These are phyloP conservation scores for Diaporthe nobilis DNA, from an alignment of 2,329 filamentous ascomycete species.

Conservation along the genomic window DNA sequence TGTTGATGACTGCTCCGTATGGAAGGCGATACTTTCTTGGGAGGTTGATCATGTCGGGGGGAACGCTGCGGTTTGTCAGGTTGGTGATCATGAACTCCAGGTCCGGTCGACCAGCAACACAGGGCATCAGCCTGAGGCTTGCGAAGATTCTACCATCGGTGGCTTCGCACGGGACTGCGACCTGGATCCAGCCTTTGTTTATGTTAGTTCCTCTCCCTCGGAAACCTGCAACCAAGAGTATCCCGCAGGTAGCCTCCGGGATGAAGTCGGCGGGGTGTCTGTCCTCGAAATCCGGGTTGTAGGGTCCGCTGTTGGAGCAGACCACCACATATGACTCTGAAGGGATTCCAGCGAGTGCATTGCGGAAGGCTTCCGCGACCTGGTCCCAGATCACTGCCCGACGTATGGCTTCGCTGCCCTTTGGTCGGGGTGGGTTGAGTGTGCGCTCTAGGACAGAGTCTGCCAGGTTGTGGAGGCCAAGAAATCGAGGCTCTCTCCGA, in stretches of 20 bases:
- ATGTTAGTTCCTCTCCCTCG: neutral
- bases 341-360: neutral
- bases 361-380: neutral
- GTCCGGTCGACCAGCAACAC: neutral
- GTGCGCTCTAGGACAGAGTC: constrained; percentile 1
- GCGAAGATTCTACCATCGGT: neutral
- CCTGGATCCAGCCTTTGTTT: neutral
- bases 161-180: neutral
- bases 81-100: constrained; percentile 7
- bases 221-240: neutral
- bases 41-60: neutral
- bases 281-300: neutral
- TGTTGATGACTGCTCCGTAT: neutral
- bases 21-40: neutral
- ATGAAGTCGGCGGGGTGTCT: neutral
- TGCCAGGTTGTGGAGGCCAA: neutral
- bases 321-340: constrained; percentile 1
- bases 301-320: constrained; percentile 1
- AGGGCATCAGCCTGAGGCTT: neutral
- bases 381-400: neutral
- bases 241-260: neutral
- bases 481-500: neutral
- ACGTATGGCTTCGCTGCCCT: neutral
- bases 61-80: neutral
- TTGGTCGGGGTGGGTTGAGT: neutral